Conservation (phyloP, 2,329 filamentous ascomycete genomes). For the Phialophora macrospora region DNA sequence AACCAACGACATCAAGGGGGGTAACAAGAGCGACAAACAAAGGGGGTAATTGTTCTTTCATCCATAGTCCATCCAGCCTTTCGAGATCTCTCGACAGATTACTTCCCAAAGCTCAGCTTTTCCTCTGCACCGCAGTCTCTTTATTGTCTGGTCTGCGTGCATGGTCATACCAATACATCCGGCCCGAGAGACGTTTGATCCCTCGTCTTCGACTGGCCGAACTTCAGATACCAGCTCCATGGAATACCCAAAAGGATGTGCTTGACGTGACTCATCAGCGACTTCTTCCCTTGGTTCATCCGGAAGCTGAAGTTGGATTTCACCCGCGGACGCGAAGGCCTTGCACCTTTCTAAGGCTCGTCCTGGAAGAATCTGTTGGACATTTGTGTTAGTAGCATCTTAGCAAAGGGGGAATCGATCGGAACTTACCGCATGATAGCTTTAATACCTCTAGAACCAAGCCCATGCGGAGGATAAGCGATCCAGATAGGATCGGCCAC, state of each 20-base stretch:
- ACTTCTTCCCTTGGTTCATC: slow-evolving; percentile 11
- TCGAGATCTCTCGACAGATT: not conserved
- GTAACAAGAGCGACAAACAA: not conserved
- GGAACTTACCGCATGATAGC: slow-evolving; percentile 60
- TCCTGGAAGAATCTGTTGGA: slow-evolving; percentile 35
- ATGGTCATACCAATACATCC: too few relatives aligned
- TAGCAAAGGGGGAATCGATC: not conserved
- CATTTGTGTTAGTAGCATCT: not conserved
- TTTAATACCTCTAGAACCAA: slow-evolving; percentile 79
- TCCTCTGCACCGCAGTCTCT: not conserved
- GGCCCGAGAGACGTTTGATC: not conserved
- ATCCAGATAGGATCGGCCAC: slow-evolving; percentile 85
- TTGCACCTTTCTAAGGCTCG: slow-evolving; percentile 22
- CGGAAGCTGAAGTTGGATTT: slow-evolving; percentile 7
- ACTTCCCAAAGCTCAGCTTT: not conserved
- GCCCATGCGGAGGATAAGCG: slow-evolving; percentile 83
- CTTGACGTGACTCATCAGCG: slow-evolving; percentile 5
- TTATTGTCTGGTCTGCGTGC: not conserved
- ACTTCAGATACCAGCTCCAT: slow-evolving; percentile 7
- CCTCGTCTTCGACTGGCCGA: not conserved
- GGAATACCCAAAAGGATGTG: slow-evolving; percentile 9
- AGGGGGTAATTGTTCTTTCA: not conserved
- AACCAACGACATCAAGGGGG: slow-evolving; percentile 8
- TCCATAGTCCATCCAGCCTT: slow-evolving; percentile 2
- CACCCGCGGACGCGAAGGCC: slow-evolving; percentile 11